Base-by-base conservation (phyloP, 805 yeast species). In the Torulaspora franciscae region DNA sequence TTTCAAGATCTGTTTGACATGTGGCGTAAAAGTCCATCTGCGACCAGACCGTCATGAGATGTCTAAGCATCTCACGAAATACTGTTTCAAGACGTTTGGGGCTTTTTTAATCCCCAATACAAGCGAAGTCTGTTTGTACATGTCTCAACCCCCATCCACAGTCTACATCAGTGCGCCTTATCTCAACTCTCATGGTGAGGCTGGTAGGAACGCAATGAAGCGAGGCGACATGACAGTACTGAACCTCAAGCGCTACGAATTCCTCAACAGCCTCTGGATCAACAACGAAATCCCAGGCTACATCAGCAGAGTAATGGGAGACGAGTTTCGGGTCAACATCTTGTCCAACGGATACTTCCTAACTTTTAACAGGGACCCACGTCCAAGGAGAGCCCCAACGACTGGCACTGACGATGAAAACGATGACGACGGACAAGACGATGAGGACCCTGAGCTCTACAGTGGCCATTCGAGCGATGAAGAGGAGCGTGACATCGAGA, bases 161-260 rank as follows among this genome's bases (percentile, higher is more conserved):
- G 58, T 63, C 7, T 56, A 47, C 27, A 70, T 76, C 50, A 76
- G 76, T 44, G 84, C 86, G 0, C 93, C 91, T 10, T 85, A 83
- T 57, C 65, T 85, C 58, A 83, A 86, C 43, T 69, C 71, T 4
- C 89, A 84, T 62, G 95, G 95, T 17, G 93, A 85, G 60, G 75
- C 82, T 3, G 84, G 84, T 26, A 68, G 70, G 7, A 74, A 75
- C 14, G 71, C 80, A 2, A 67, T 72, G 48, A 73, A 74, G 10
- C 75, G 78, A 13, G 84, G 81, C 37, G 77, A 73, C 43, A 55
- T 71, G 26, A 86, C 86, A 0, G 68, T 68, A 0, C 67, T 85
- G 46, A 76, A 75, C 55, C 50, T 65, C 13, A 68, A 66, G 19
- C 71, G 95, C 43, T 83, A 77, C 61, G 66, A 71, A 28, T 72